Conservation (phyloP, 352 stramenopile species). For the Pythium dissotocum region DNA sequence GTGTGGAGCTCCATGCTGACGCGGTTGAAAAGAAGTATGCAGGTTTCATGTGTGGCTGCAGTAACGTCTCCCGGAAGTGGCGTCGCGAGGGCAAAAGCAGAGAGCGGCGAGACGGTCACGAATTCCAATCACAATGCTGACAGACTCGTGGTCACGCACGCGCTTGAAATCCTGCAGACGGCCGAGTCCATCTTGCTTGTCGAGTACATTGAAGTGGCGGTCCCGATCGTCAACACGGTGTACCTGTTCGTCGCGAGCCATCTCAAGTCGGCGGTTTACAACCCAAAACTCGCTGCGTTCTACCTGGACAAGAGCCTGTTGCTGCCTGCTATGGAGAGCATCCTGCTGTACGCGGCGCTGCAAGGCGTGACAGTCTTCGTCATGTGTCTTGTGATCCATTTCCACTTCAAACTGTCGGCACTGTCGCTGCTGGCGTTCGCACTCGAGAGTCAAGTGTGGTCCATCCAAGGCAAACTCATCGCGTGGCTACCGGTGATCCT, state of each 20-base stretch:
- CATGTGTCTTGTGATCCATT: constrained; percentile 16
- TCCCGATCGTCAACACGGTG: constrained; percentile 1
- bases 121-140: too few species aligned
- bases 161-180: constrained; percentile 5
- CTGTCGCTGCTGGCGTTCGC: constrained; percentile 8
- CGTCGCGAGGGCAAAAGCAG: too few species aligned
- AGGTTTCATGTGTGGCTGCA: too few species aligned
- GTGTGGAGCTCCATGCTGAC: too few species aligned
- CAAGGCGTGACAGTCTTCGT: constrained; percentile 7
- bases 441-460: constrained; percentile 11
- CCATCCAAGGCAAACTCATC: constrained; percentile 11
- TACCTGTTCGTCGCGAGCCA: constrained; percentile 13
- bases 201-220: constrained; percentile 20
- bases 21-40: too few species aligned
- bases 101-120: too few species aligned
- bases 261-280: constrained; percentile 11
- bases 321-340: background rate
- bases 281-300: constrained; percentile 9
- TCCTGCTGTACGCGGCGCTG: constrained; percentile 6
- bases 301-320: constrained; percentile 3
- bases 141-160: too few species aligned
- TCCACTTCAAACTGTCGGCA: constrained; percentile 11
- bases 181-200: constrained; percentile 18
- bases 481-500: constrained; percentile 14
- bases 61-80: too few species aligned